Percentiles rank a stretch among this genome's conserved stretches.
phyloP scores from a whole-genome alignment of 768 basidiomycete species.

The Mycena filopes region DNA sequence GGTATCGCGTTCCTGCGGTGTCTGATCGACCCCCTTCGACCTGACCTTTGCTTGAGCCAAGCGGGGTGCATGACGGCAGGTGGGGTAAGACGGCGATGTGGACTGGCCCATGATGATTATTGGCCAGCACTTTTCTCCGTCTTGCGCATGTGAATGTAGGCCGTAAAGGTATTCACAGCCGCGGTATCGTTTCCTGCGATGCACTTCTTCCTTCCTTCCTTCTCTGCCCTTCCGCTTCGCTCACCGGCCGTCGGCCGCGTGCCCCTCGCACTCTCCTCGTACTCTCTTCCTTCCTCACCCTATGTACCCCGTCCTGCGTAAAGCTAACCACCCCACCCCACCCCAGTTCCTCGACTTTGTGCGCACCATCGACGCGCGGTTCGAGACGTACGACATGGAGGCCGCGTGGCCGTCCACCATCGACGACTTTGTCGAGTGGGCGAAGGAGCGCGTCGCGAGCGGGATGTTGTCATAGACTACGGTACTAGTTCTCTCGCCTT shows the following conservation, averaged over 20 bases:
- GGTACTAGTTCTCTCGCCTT: no score
- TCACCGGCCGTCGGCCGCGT: background rate
- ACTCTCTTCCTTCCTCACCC: background rate
- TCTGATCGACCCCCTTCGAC: no score
- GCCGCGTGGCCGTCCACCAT: constrained; percentile 91
- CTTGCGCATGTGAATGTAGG: no score
- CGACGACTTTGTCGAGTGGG: constrained; percentile 84
- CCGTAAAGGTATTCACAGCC: no score
- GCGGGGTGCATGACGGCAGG: no score
- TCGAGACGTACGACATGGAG: constrained; percentile 82
- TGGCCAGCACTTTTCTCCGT: no score
- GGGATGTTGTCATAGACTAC: no score
- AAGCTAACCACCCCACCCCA: background rate
- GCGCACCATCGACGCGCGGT: constrained; percentile 76
- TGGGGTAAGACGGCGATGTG: no score
- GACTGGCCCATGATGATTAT: no score
- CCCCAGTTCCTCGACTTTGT: constrained; percentile 84
- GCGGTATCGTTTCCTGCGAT: no score
- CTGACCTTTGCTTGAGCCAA: no score
- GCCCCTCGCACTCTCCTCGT: background rate
- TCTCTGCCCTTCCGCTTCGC: background rate
- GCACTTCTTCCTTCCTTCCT: background rate
- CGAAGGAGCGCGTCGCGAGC: constrained; percentile 51
- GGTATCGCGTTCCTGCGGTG: no score
- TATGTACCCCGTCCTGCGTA: background rate